Conservation (phyloP, 345 rosid genomes). For the Bruguiera parviflora region DNA sequence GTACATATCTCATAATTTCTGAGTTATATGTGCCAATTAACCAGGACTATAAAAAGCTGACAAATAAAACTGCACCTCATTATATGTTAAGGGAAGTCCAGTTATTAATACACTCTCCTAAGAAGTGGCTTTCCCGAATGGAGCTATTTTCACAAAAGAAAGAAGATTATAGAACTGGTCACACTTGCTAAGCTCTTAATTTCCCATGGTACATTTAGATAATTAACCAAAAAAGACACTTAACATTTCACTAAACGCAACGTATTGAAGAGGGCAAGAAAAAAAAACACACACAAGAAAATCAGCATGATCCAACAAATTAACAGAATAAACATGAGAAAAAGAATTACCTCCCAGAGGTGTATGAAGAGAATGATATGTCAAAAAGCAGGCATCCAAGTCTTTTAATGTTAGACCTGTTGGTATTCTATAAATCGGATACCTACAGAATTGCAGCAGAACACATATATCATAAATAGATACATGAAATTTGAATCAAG, state of each 20-base stretch:
- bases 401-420: conserved; percentile 30
- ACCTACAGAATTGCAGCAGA: conserved; percentile 23
- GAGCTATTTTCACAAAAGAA: neutral
- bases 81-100: no score
- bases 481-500: neutral
- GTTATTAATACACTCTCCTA: no score
- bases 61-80: no score
- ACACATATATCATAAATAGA: conserved; percentile 4
- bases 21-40: no score
- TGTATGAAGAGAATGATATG: conserved; percentile 26
- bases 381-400: conserved; percentile 32
- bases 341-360: conserved; percentile 22
- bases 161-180: neutral
- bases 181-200: no score
- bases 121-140: neutral
- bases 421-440: conserved; percentile 33
- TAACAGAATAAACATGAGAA: neutral
- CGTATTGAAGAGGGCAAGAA: neutral
- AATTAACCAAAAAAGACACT: neutral
- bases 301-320: neutral
- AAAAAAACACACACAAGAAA: neutral
- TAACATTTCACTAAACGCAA: neutral
- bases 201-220: no score
- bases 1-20: no score
- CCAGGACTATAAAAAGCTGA: no score